Conservation (phyloP, 1,284 basidiomycete genomes). For the Austroboletus niveus region DNA sequence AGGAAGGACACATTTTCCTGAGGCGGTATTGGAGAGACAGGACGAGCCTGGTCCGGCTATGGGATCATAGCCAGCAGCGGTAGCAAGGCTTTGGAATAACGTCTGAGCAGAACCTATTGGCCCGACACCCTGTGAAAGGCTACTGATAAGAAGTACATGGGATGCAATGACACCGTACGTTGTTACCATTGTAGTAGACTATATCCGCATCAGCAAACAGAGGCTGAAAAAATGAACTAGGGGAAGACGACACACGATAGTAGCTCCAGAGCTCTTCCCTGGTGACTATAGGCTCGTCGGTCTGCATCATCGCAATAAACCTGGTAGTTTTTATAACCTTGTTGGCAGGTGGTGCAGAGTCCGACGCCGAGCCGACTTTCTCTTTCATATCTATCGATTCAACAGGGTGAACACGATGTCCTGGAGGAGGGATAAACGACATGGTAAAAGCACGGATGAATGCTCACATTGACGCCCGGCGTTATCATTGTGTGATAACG, state of each 20-base stretch:
- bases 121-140: conserved; percentile 51
- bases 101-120: conserved; percentile 64
- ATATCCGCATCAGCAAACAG: conserved; percentile 1
- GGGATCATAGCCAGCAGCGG: conserved; percentile 67
- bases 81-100: conserved; percentile 71
- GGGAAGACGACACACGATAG: conserved; percentile 45
- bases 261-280: conserved; percentile 70
- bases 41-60: conserved; percentile 62
- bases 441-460: no score
- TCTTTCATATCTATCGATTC: no score
- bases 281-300: conserved; percentile 58
- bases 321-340: no score
- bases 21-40: conserved; percentile 45
- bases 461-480: no score
- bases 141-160: neutral
- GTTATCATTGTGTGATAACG: no score
- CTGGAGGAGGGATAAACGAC: no score
- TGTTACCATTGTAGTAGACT: conserved; percentile 75
- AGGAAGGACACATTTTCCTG: conserved; percentile 71
- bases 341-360: no score
- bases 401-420: no score
- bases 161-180: conserved; percentile 38
- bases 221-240: neutral
- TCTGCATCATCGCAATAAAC: conserved; percentile 34
- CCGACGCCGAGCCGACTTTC: no score